Evolutionary conservation across 1,284 basidiomycete genomes (phyloP), one percentile per base, ranked within the genome.

Genomic region (Uromyces viciae-fabae): DNA sequence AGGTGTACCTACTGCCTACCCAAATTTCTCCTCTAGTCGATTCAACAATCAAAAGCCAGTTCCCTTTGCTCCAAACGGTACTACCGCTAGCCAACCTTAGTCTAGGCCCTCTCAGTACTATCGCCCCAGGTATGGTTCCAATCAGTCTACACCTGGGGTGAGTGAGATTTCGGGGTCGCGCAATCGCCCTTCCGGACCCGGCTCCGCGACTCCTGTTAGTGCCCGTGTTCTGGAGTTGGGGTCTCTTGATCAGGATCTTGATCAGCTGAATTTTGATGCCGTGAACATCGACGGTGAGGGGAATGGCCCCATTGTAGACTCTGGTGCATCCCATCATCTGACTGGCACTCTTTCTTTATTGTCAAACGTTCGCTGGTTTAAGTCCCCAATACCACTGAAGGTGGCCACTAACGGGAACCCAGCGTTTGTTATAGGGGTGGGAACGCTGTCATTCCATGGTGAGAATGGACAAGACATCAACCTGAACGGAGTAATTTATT

Each of bases 321-420:
- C 71, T 8, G 71, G 71, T 38, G 71, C 49, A 19, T 54, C 71
- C 4, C 71, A 73, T 33, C 71, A 73, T 25, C 28, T 73, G 15
- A 28, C 43, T 56, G 71, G 71, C 42, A 28, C 17, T 43, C 17
- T 38, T 17, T 2, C 2, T 14, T 17, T 54, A 9, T 28, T 73
- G 5, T 52, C 22, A 17, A 73, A 73, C 33, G 52, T 73, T 25
- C 28, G 36, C 14, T n/a, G 3, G 3, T 43, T 73, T 17, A 31
- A 4, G 14, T 54, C 43, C 11, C 71, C 71, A 33, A 56, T 73
- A 22, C 71, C 71, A 11, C 71, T 73, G 3, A 56, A 36, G 31
- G 28, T 73, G 17, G 71, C 71, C 3, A 73, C 69, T 40, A 19
- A 36, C n/a, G 40, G 40, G 11, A 40, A 9, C 25, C 5, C 25